These are phyloP conservation scores for Metarhizium robertsii DNA, from an alignment of 2,329 filamentous ascomycete genomes.

Conservation along the genomic window DNA sequence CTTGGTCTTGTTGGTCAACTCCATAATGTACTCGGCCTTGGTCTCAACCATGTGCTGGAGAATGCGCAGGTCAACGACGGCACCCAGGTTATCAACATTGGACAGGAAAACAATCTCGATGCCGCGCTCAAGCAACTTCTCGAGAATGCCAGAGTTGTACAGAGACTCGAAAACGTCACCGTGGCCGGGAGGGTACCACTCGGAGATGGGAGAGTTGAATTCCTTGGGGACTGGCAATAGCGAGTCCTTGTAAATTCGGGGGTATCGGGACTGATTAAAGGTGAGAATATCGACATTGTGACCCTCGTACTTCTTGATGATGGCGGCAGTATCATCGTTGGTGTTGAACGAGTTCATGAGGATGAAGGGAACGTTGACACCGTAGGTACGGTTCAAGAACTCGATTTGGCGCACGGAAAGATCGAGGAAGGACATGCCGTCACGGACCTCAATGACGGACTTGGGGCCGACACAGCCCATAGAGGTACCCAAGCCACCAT, in stretches of 20 bases:
- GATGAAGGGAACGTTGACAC: slow-evolving; percentile 94
- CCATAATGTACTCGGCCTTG: slow-evolving; percentile 98
- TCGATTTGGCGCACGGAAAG: slow-evolving; percentile 98
- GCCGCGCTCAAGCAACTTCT: slow-evolving; percentile 88
- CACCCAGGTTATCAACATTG: slow-evolving; percentile 97
- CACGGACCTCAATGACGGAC: slow-evolving; percentile 98
- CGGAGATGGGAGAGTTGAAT: slow-evolving; percentile 76
- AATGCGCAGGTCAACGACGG: slow-evolving; percentile 94
- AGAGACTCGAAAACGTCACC: slow-evolving; percentile 99
- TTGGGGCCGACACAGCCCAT: slow-evolving; percentile 99
- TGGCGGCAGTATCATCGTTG: slow-evolving; percentile 92
- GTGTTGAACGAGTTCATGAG: slow-evolving; percentile 99
- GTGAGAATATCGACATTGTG: slow-evolving; percentile 99
- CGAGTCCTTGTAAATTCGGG: slow-evolving; percentile 96
- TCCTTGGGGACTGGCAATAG: slow-evolving; percentile 90
- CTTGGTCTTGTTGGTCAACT: slow-evolving; percentile 99
- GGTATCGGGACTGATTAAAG: slow-evolving; percentile 99
- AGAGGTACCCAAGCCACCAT: slow-evolving; percentile 96
- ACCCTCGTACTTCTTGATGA: slow-evolving; percentile 99
- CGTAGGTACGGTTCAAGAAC: slow-evolving; percentile 96
- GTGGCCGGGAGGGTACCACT: slow-evolving; percentile 98
- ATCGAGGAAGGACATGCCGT: slow-evolving; percentile 99
- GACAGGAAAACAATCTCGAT: slow-evolving; percentile 98
- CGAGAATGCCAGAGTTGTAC: slow-evolving; percentile 97
- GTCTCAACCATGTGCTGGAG: slow-evolving; percentile 99